phyloP scores from a whole-genome alignment of 2,329 filamentous ascomycete species.

The Ophiostoma angusticollis region DNA sequence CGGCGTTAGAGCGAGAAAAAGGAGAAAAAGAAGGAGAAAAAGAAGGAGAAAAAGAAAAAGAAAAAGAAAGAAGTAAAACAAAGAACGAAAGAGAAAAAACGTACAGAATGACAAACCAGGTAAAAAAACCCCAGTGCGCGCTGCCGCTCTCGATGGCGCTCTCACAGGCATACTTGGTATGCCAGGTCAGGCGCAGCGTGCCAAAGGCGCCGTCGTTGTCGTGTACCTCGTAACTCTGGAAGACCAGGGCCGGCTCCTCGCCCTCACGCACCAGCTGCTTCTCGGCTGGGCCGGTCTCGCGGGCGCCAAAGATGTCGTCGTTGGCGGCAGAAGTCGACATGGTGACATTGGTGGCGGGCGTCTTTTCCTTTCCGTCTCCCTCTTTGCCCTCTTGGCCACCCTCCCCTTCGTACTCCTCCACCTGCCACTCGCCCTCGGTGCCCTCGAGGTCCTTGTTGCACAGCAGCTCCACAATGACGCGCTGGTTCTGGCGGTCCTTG shows the following conservation, averaged over 20 bases:
- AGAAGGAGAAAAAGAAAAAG: background rate
- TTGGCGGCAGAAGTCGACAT: constrained; percentile 15
- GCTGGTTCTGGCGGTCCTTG: constrained; percentile 37
- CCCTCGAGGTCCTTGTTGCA: constrained; percentile 65
- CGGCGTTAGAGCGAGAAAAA: background rate
- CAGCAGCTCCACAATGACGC: constrained; percentile 71
- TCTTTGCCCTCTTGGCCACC: constrained; percentile 21
- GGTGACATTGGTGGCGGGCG: background rate
- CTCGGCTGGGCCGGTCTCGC: constrained; percentile 23
- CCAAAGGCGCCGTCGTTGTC: constrained; percentile 35
- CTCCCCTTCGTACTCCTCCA: constrained; percentile 37
- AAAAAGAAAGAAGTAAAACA: constrained; percentile 62
- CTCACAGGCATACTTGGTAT: constrained; percentile 78
- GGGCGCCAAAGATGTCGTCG: constrained; percentile 16
- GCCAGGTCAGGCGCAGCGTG: constrained; percentile 62
- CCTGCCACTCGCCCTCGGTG: constrained; percentile 54
- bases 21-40: background rate
- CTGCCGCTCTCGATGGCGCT: constrained; percentile 28
- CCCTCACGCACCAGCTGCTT: constrained; percentile 43
- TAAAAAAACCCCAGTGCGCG: constrained; percentile 84
- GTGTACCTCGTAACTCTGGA: constrained; percentile 58
- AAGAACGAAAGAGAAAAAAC: constrained; percentile 32
- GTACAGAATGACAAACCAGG: constrained; percentile 90
- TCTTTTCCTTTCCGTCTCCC: constrained; percentile 10
- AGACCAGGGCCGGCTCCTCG: constrained; percentile 49